Evolutionary conservation across 1,284 basidiomycete genomes (phyloP).

Genomic region (Exobasidium rhododendri): DNA sequence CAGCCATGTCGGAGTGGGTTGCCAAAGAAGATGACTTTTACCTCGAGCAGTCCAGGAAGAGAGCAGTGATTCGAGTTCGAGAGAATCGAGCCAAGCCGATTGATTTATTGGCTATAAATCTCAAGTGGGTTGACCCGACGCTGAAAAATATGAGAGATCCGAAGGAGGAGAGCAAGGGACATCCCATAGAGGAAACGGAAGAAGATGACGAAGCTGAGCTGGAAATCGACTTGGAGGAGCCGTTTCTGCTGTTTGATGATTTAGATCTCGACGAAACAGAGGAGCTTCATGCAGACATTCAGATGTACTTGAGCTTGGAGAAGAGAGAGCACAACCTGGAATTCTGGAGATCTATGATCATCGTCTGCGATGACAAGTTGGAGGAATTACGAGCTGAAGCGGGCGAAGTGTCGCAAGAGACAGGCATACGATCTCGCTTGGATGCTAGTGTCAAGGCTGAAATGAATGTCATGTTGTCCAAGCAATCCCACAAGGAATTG

Average conservation of each 20-base stretch:
- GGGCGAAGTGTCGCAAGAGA: slow-evolving; percentile 69
- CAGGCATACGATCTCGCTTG: slow-evolving; percentile 18
- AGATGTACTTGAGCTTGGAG: slow-evolving; percentile 84
- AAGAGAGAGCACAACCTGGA: slow-evolving; percentile 80
- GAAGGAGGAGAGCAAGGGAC: slow-evolving; percentile 26
- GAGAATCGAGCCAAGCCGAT: slow-evolving; percentile 74
- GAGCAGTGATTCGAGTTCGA: slow-evolving; percentile 88
- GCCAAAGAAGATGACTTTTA: slow-evolving; percentile 96
- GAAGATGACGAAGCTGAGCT: slow-evolving; percentile 80
- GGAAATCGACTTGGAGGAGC: slow-evolving; percentile 97
- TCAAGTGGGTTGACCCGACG: slow-evolving; percentile 56
- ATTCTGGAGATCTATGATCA: slow-evolving; percentile 98
- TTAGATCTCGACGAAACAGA: slow-evolving; percentile 81
- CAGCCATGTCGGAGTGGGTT: slow-evolving; percentile 96
- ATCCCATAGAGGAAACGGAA: slow-evolving; percentile 60
- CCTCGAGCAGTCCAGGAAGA: slow-evolving; percentile 82
- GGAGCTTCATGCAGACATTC: slow-evolving; percentile 90
- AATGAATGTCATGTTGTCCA: slow-evolving; percentile 44
- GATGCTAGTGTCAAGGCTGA: slow-evolving; percentile 42
- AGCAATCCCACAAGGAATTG: slow-evolving; percentile 65
- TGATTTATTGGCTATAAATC: slow-evolving; percentile 50
- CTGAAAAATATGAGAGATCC: slow-evolving; percentile 59
- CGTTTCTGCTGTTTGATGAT: slow-evolving; percentile 75
- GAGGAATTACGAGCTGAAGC: slow-evolving; percentile 78
- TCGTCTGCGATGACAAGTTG: slow-evolving; percentile 88